Conservation (phyloP, 2,329 filamentous ascomycete genomes). For the Neonectria magnoliae region DNA sequence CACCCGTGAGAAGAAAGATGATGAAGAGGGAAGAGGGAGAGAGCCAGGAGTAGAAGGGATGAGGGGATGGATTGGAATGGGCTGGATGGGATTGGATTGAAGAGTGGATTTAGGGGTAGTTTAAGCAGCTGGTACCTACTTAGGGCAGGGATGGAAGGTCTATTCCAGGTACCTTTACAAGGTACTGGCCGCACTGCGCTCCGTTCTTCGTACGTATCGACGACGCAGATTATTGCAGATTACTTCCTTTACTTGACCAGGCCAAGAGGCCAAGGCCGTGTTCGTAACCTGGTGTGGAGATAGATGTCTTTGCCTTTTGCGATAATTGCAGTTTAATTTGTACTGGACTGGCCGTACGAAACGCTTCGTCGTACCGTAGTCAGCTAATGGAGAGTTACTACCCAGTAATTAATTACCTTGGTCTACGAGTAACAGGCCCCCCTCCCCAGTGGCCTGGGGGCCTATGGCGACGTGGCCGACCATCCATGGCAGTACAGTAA, state of each 20-base stretch:
- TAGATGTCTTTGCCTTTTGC: neutral
- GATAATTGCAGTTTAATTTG: too few relatives aligned
- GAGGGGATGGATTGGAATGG: conserved; percentile 32
- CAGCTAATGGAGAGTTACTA: too few relatives aligned
- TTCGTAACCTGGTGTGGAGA: neutral
- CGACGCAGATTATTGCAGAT: neutral
- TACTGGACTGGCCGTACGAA: too few relatives aligned
- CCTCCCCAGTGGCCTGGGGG: neutral
- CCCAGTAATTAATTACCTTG: too few relatives aligned
- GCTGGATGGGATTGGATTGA: conserved; percentile 32
- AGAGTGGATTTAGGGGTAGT: conserved; percentile 20
- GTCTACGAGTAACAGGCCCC: too few relatives aligned
- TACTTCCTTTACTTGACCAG: too few relatives aligned
- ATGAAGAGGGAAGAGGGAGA: conserved; percentile 21
- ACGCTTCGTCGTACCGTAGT: too few relatives aligned
- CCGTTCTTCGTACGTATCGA: neutral
- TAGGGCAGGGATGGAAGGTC: neutral
- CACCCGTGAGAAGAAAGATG: conserved; percentile 6
- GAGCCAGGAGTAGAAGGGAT: conserved; percentile 31
- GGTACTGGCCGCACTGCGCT: neutral
- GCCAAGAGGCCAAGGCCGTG: neutral
- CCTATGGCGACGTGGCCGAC: neutral
- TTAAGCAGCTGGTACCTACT: neutral
- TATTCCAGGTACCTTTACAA: too few relatives aligned
- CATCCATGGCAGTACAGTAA: neutral